These are phyloP conservation scores for Fusarium sulawesiense DNA, from an alignment of 2,329 filamentous ascomycete species.

Conservation along the genomic window DNA sequence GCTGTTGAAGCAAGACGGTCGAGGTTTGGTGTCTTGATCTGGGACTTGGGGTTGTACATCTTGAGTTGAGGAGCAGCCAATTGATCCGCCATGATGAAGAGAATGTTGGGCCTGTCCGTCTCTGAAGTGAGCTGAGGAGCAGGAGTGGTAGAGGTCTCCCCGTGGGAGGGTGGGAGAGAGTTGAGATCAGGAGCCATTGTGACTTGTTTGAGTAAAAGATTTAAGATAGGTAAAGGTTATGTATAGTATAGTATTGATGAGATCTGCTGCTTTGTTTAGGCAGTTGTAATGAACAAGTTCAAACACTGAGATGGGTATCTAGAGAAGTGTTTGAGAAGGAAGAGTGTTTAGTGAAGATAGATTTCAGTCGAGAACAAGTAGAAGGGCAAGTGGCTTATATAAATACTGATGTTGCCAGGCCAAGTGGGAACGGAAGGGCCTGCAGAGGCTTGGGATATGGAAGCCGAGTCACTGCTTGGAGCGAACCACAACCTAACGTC, in stretches of 20 bases:
- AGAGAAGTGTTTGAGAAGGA: constrained; percentile 2
- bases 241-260: neutral
- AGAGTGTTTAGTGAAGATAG: neutral
- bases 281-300: neutral
- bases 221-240: neutral
- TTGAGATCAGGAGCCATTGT: constrained; percentile 80
- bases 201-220: constrained; percentile 5
- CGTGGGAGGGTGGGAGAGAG: constrained; percentile 70
- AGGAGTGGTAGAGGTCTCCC: constrained; percentile 31
- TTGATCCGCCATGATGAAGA: constrained; percentile 97
- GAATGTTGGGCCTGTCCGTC: constrained; percentile 56
- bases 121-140: constrained; percentile 34
- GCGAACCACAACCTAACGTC: constrained; percentile 16
- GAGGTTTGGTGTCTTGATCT: constrained; percentile 92
- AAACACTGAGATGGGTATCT: constrained; percentile 4
- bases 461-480: constrained; percentile 24
- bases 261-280: neutral
- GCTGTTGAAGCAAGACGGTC: constrained; percentile 83
- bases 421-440: neutral
- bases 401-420: neutral
- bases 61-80: constrained; percentile 89
- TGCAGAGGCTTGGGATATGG: neutral
- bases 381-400: constrained; percentile 20
- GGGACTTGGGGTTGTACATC: constrained; percentile 89
- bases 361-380: neutral